These are phyloP conservation scores for Sporisorium scitamineum DNA, from an alignment of 1,284 basidiomycete genomes.

Conservation along the genomic window DNA sequence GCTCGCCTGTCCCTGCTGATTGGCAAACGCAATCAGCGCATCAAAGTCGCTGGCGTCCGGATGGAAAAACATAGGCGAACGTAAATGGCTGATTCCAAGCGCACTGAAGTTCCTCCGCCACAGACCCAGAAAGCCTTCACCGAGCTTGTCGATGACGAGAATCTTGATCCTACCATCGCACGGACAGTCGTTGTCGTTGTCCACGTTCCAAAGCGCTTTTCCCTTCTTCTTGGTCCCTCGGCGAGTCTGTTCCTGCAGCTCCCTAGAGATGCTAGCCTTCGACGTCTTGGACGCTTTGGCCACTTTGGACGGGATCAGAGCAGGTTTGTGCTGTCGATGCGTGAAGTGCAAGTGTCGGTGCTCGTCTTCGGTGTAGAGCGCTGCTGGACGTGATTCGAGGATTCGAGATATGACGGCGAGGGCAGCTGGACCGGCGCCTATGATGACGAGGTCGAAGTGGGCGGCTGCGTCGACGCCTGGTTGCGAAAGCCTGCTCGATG, in stretches of 20 bases:
- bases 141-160: slow-evolving; percentile 60
- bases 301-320: slow-evolving; percentile 21
- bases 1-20: slow-evolving; percentile 32
- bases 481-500: slow-evolving; percentile 2
- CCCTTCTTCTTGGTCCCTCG: slow-evolving; percentile 10
- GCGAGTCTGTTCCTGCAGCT: slow-evolving; percentile 6
- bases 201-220: slow-evolving; percentile 1
- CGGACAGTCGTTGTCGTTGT: slow-evolving; percentile 14
- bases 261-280: not conserved
- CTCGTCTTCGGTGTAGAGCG: slow-evolving; percentile 66
- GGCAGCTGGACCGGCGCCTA: slow-evolving; percentile 61
- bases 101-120: slow-evolving; percentile 56
- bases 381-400: slow-evolving; percentile 60
- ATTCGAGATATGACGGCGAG: slow-evolving; percentile 58
- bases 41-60: slow-evolving; percentile 68
- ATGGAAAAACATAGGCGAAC: slow-evolving; percentile 71
- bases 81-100: slow-evolving; percentile 62
- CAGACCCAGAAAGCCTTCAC: slow-evolving; percentile 56
- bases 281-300: slow-evolving; percentile 9
- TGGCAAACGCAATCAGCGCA: slow-evolving; percentile 66
- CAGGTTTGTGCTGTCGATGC: slow-evolving; percentile 24
- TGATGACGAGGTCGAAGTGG: slow-evolving; percentile 62
- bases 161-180: slow-evolving; percentile 51
- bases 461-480: slow-evolving; percentile 19
- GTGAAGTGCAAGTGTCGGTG: slow-evolving; percentile 63